These are phyloP conservation scores for Phytophthora fragariaefolia DNA, from an alignment of 352 stramenopile genomes.

Conservation along the genomic window DNA sequence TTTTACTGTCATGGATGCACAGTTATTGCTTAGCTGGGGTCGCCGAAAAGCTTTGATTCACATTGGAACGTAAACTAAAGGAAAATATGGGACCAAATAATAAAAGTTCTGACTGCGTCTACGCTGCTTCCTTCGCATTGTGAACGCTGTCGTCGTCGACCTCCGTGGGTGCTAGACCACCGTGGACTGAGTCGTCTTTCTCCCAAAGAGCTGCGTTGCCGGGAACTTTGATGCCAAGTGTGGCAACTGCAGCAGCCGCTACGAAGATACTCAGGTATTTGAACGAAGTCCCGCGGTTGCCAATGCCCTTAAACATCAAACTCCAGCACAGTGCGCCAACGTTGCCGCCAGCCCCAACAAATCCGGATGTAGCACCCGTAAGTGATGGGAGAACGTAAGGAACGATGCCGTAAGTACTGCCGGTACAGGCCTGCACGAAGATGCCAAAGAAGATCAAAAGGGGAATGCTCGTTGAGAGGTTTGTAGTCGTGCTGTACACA, in stretches of 20 bases:
- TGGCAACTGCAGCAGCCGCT: constrained; percentile 26
- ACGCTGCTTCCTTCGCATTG: constrained; percentile 16
- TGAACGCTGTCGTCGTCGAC: constrained; percentile 45
- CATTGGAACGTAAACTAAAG: too few species aligned
- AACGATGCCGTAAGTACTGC: constrained; percentile 69
- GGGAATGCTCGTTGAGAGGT: constrained; percentile 62
- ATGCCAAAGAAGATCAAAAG: constrained; percentile 90
- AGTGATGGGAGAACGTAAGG: constrained; percentile 50
- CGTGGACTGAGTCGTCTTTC: constrained; percentile 35
- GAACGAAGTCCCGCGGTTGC: constrained; percentile 45
- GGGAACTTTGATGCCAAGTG: constrained; percentile 41
- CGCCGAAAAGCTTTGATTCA: too few species aligned
- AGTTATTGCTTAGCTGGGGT: too few species aligned
- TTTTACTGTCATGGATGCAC: too few species aligned
- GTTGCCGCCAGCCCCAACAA: constrained; percentile 66
- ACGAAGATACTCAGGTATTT: constrained; percentile 61
- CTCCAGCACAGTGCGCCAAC: constrained; percentile 59
- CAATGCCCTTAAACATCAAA: constrained; percentile 61
- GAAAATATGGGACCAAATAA: too few species aligned
- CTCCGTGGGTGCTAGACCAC: constrained; percentile 30
- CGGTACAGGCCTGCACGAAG: constrained; percentile 71
- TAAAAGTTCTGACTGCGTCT: too few species aligned
- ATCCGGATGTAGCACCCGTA: constrained; percentile 53
- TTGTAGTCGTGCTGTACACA: constrained; percentile 76
- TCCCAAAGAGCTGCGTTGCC: constrained; percentile 29